phyloP scores from a whole-genome alignment of 2,329 filamentous ascomycete genomes.

The Stagonosporopsis vannaccii region DNA sequence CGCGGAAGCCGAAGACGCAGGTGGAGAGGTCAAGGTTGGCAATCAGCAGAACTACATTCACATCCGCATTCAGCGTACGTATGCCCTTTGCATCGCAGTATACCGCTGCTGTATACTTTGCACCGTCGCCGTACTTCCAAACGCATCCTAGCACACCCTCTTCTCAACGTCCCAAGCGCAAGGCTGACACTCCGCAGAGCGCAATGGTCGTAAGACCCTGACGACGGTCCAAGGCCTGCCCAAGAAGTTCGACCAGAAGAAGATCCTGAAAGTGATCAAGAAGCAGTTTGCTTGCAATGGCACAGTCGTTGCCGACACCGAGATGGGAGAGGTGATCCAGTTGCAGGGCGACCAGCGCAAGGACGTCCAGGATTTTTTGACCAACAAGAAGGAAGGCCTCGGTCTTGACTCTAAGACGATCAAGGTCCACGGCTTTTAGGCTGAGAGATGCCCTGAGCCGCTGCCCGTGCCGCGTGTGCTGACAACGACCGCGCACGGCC shows the following conservation, averaged over 20 bases:
- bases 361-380: conserved; percentile 97
- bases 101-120: background rate
- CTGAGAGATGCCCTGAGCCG: conserved; percentile 6
- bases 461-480: conserved; percentile 9
- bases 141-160: background rate
- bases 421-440: conserved; percentile 69
- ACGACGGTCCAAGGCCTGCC: conserved; percentile 99
- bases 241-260: conserved; percentile 99
- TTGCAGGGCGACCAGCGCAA: conserved; percentile 99
- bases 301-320: conserved; percentile 93
- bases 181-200: conserved; percentile 71
- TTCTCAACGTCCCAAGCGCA: conserved; percentile 1
- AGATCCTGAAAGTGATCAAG: conserved; percentile 99
- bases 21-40: conserved; percentile 82
- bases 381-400: conserved; percentile 93
- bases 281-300: conserved; percentile 99
- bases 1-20: conserved; percentile 99
- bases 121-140: background rate
- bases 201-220: conserved; percentile 99
- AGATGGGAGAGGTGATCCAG: conserved; percentile 99
- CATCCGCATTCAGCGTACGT: conserved; percentile 96
- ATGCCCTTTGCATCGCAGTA: conserved; percentile 18
- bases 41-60: conserved; percentile 94
- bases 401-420: conserved; percentile 96
- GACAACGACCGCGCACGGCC: background rate